Percentiles rank a stretch among this genome's conserved stretches.
These are phyloP conservation scores for Colletotrichum scovillei DNA, from an alignment of 2,329 filamentous ascomycete genomes.

Conservation along the genomic window DNA sequence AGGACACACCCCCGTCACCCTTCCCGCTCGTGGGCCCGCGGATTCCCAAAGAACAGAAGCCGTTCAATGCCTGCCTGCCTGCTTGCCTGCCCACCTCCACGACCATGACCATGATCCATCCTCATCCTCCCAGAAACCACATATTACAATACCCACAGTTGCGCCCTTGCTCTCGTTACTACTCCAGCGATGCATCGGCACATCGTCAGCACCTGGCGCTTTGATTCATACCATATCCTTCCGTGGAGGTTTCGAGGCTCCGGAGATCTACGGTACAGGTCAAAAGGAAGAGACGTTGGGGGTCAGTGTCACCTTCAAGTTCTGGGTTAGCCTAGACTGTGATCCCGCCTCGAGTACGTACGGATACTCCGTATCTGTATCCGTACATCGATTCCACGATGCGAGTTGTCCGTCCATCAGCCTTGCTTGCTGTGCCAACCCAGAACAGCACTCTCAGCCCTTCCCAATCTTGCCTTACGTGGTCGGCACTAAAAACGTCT, in stretches of 20 bases:
- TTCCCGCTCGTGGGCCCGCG: conserved; percentile 8
- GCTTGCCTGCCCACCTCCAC: no score
- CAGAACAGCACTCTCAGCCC: conserved; percentile 34
- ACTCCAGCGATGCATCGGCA: background rate
- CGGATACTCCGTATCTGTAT: background rate
- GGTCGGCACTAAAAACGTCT: background rate
- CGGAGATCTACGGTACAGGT: background rate
- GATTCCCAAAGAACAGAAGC: conserved; percentile 12
- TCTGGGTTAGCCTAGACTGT: background rate
- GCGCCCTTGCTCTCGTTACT: conserved; percentile 5
- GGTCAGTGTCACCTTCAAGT: background rate
- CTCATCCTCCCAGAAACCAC: background rate
- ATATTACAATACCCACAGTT: conserved; percentile 2
- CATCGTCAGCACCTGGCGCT: background rate
- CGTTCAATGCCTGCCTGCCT: background rate
- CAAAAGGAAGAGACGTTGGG: background rate
- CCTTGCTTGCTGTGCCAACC: conserved; percentile 42
- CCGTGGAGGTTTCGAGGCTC: background rate
- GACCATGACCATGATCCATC: background rate
- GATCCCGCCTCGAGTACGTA: no score
- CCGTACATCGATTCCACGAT: background rate
- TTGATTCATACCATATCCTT: background rate
- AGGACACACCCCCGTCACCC: background rate
- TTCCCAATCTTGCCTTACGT: background rate
- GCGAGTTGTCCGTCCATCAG: conserved; percentile 37